Base-by-base conservation (phyloP, 1,139 yeast genomes). In the Komagataea norvegica region DNA sequence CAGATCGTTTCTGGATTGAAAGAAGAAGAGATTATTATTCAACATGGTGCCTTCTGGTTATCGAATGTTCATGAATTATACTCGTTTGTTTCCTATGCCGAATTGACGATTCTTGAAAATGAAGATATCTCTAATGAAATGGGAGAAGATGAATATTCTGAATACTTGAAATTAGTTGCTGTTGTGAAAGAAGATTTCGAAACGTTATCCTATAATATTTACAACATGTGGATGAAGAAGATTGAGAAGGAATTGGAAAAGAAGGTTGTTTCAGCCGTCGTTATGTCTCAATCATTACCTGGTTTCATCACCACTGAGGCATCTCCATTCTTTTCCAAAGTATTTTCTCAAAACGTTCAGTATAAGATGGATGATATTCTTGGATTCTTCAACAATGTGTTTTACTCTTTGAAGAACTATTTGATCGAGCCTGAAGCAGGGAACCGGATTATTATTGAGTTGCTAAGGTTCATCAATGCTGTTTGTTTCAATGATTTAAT, bases 151-250 rank as follows among this genome's bases (percentile, higher is more conserved):
- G 98, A 89, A 66, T 87, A 84, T 61, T 82, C 83, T 46, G 95
- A 89, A 61, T 93, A 91, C 58, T 76, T 88, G 61, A 81, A 86
- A 48, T 72, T 93, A 45, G 95, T 89, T 40, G 87, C 89, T 3
- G 89, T 91, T 49, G 93, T 91, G 31, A 87, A 86, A 65, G 95
- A 86, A 59, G 98, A 91, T 64, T 82, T 91, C 54, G 96, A 89
- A 64, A 84, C 91, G 10, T 74, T 91, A 45, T 88, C 95, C 32
- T 91, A 83, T 67, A 91, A 91, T 64, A 86, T 93, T 48, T 91
- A 89, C 65, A 94, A 89, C 62, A 84, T 91, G 70, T 89, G 96
- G 97, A 82, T 91, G 88, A 88, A 87, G 69, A 91, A 86, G 62
- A 76, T 91, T 74, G 94, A 89, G 66, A 86, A 85, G 60, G 85